Evolutionary conservation across 1,284 basidiomycete species (phyloP), one percentile per base, ranked within the genome.

Genomic region (Filobasidium uniguttulatum): DNA sequence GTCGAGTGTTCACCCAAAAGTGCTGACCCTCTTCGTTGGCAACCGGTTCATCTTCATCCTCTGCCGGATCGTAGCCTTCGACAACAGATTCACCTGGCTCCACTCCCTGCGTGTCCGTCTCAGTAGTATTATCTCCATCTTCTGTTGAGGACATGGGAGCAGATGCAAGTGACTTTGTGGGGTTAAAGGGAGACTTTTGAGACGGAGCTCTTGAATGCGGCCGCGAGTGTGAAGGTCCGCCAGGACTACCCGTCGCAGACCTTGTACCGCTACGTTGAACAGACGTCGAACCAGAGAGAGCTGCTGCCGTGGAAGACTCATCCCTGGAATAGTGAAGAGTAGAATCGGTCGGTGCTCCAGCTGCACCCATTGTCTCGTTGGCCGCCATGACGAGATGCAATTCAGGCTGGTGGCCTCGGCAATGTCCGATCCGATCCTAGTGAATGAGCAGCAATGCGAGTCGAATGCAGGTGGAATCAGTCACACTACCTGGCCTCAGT

Each of bases 1-100:
- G 66, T 37, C 66, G 56, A 48, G 64, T 64, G 10, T 64, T 60
- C 10, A 66, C 62, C 67, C 66, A 70, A 54, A 66, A 68, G 54
- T 70, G 67, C 47, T 64, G 54, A 5, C 62, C 64, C 14, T 62
- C 57, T 1, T 55, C 30, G 14, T 44, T 35, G 9, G 20, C 33
- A 5, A 12, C 7, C 17, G 45, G 20, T 2, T 45, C 49, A 10
- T 37, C 40, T 15, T 28, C 5, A 17, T 45, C 31, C 25, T 50
- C 44, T 20, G n/a, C n/a, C n/a, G n/a, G n/a, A n/a, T n/a, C n/a
- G n/a, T 46, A 20, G 26, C 28, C 29, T 17, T 46, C 44, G 12
- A 31, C 3, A 19, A 46, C 44, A 17, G 31, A 33, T 9, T 22
- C n/a, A 46, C 29, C 30, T 8, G n/a, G 29, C 20, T 20, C n/a